phyloP scores from a whole-genome alignment of 1,139 yeast species.

The Hemisphaericaspora lyxosophila region DNA sequence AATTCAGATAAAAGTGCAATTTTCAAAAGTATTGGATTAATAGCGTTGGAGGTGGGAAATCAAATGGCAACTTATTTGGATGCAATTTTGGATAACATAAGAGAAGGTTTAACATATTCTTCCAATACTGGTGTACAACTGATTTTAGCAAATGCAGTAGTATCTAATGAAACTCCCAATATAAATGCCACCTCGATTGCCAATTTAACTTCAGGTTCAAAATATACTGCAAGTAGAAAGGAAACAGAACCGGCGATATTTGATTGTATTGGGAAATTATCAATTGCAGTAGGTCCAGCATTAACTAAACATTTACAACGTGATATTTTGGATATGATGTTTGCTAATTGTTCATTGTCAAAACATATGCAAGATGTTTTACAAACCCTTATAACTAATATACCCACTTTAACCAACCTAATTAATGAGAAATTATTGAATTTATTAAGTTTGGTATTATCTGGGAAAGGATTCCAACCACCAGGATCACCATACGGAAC shows the following conservation, averaged over 20 bases:
- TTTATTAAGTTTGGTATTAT: constrained; percentile 70
- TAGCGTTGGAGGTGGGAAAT: constrained; percentile 80
- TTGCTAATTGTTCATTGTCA: constrained; percentile 76
- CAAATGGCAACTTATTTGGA: constrained; percentile 88
- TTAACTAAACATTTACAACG: constrained; percentile 83
- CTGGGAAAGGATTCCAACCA: constrained; percentile 78
- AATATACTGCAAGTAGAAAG: constrained; percentile 58
- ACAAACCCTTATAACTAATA: constrained; percentile 62
- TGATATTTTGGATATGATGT: constrained; percentile 75
- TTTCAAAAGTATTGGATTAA: constrained; percentile 80
- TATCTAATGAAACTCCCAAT: constrained; percentile 23
- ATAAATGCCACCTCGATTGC: constrained; percentile 12
- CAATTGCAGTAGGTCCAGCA: constrained; percentile 93
- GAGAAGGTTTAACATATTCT: constrained; percentile 69
- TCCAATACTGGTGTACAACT: constrained; percentile 38
- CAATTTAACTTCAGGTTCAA: constrained; percentile 43
- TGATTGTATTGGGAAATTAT: constrained; percentile 83
- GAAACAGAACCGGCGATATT: constrained; percentile 87
- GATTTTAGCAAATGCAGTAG: constrained; percentile 45
- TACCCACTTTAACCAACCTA: constrained; percentile 76
- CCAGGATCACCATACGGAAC: constrained; percentile 87
- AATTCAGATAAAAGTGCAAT: constrained; percentile 71
- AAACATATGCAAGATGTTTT: constrained; percentile 77
- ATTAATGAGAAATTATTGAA: constrained; percentile 73
- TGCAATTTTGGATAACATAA: constrained; percentile 76